These are phyloP conservation scores for Fusarium veterinarium DNA, from an alignment of 2,329 filamentous ascomycete species.

Conservation along the genomic window DNA sequence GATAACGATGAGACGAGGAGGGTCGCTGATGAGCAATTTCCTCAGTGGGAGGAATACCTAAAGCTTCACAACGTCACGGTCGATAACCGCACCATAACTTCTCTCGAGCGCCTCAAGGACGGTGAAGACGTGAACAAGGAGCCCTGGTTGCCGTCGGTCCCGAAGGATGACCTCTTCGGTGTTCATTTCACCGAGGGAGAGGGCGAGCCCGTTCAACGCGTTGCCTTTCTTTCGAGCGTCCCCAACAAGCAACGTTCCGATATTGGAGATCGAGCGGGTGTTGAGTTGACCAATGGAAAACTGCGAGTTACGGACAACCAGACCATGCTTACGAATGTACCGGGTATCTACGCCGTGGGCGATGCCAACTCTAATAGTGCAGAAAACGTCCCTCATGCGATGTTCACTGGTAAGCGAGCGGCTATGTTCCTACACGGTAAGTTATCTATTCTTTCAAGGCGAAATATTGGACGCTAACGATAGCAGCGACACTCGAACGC, in stretches of 20 bases:
- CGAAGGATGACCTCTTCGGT: slow-evolving; percentile 66
- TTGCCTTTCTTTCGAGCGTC: slow-evolving; percentile 65
- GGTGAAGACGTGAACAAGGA: slow-evolving; percentile 52
- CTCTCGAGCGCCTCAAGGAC: slow-evolving; percentile 59
- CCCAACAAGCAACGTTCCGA: slow-evolving; percentile 59
- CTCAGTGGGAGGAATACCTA: slow-evolving; percentile 63
- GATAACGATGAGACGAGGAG: slow-evolving; percentile 58
- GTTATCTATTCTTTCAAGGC: slow-evolving; percentile 35
- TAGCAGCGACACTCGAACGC: too few species aligned
- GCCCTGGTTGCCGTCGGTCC: slow-evolving; percentile 55
- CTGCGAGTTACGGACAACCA: slow-evolving; percentile 54
- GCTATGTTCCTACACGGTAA: slow-evolving; percentile 68
- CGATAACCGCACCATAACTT: slow-evolving; percentile 65
- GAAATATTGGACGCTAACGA: too few species aligned
- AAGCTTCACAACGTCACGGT: slow-evolving; percentile 61
- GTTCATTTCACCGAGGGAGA: slow-evolving; percentile 62
- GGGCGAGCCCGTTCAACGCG: slow-evolving; percentile 58
- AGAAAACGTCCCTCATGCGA: slow-evolving; percentile 71
- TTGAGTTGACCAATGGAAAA: slow-evolving; percentile 57
- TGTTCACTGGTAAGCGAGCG: slow-evolving; percentile 68
- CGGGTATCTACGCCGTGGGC: slow-evolving; percentile 68
- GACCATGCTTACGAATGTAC: slow-evolving; percentile 63
- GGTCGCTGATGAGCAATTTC: slow-evolving; percentile 52
- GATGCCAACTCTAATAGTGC: slow-evolving; percentile 70
- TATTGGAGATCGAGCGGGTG: slow-evolving; percentile 60